A percentile compares a stretch with the other conserved stretches of the same genome.
Conservation (phyloP, 352 stramenopile species). For the Phytophthora chlamydospora region DNA sequence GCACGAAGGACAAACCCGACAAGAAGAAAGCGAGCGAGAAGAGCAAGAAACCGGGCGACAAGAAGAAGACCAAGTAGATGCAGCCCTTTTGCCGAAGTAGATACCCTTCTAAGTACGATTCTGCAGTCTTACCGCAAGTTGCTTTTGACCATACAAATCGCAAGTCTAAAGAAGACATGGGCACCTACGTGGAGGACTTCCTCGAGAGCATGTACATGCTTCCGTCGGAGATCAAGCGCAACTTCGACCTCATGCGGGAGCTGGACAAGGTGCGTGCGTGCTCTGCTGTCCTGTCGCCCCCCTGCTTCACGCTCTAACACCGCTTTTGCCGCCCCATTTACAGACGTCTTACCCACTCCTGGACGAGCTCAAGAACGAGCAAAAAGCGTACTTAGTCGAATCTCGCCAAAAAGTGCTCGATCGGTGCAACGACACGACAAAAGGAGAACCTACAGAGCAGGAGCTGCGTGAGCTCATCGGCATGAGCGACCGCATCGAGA, state of each 20-base stretch:
- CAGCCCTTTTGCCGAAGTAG: too few relatives aligned
- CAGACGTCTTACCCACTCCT: conserved; percentile 82
- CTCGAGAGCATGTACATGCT: conserved; percentile 92
- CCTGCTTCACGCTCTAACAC: conserved; percentile 7
- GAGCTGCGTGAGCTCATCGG: conserved; percentile 74
- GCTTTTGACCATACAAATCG: too few relatives aligned
- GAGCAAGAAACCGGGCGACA: conserved; percentile 15
- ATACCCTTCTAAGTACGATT: too few relatives aligned
- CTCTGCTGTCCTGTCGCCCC: background rate
- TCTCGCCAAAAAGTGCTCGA: conserved; percentile 69
- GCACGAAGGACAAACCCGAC: conserved; percentile 32
- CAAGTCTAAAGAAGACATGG: too few relatives aligned
- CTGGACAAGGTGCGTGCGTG: conserved; percentile 73
- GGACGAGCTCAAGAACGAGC: conserved; percentile 70
- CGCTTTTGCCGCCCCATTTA: background rate
- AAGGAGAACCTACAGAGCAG: conserved; percentile 59
- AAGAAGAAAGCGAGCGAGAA: conserved; percentile 31
- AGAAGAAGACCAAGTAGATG: conserved; percentile 32
- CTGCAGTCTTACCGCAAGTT: too few relatives aligned
- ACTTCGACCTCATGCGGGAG: conserved; percentile 91
- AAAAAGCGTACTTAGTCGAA: conserved; percentile 66
- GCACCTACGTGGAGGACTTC: conserved; percentile 88
- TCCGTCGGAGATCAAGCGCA: conserved; percentile 89
- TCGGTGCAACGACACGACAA: conserved; percentile 55
- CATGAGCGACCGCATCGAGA: conserved; percentile 26